A percentile compares a stretch with the other conserved stretches of the same genome.
phyloP scores from a whole-genome alignment of 495 filamentous ascomycete genomes.

The Acidomyces sp. region DNA sequence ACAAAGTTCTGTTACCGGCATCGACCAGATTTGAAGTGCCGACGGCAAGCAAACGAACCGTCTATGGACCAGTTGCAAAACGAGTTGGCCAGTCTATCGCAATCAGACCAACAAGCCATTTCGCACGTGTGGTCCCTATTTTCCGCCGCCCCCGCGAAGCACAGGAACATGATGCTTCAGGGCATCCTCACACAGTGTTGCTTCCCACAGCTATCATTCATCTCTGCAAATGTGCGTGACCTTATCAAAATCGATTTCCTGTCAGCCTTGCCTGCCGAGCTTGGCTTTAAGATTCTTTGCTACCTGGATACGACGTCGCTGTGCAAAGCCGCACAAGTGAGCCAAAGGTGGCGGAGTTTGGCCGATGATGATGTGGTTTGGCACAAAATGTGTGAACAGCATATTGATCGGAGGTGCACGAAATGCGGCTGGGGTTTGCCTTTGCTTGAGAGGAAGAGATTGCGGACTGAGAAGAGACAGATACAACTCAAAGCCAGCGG shows the following conservation, averaged over 20 bases:
- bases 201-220: constrained; percentile 88
- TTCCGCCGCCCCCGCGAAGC: constrained; percentile 85
- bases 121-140: constrained; percentile 95
- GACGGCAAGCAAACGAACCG: constrained; percentile 80
- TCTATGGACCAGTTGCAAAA: constrained; percentile 90
- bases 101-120: constrained; percentile 81
- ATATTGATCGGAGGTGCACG: constrained; percentile 90
- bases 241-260: constrained; percentile 95
- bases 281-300: constrained; percentile 84
- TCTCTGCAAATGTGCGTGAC: constrained; percentile 74
- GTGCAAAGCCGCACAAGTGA: constrained; percentile 94
- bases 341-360: constrained; percentile 67
- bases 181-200: constrained; percentile 92
- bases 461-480: constrained; percentile 77
- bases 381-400: constrained; percentile 98
- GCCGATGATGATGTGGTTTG: constrained; percentile 96
- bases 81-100: constrained; percentile 68
- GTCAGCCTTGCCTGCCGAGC: constrained; percentile 70
- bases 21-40: constrained; percentile 84
- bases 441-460: constrained; percentile 70
- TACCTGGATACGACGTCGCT: constrained; percentile 92
- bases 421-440: constrained; percentile 96
- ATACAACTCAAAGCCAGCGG: constrained; percentile 58
- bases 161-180: constrained; percentile 87
- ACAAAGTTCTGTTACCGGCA: constrained; percentile 95